These are phyloP conservation scores for Fusarium sp. DNA, from an alignment of 2,329 filamentous ascomycete genomes.

Conservation along the genomic window DNA sequence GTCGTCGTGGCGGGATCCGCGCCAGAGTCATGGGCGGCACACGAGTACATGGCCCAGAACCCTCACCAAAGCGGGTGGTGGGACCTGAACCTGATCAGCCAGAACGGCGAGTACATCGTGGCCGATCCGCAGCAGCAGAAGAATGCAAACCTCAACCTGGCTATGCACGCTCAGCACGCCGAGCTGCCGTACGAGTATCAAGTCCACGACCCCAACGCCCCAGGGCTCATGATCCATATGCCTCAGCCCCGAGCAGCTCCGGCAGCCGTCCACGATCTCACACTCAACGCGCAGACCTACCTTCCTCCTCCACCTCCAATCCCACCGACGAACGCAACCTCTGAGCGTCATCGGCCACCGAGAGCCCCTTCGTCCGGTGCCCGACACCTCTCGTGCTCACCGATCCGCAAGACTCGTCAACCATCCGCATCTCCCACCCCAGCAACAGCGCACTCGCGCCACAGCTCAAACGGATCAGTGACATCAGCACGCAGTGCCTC, in stretches of 20 bases:
- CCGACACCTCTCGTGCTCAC: constrained; percentile 57
- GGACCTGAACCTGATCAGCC: constrained; percentile 48
- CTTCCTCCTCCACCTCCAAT: constrained; percentile 50
- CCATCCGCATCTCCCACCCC: constrained; percentile 58
- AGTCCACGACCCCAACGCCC: constrained; percentile 46
- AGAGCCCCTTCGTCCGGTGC: constrained; percentile 67
- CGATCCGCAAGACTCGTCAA: constrained; percentile 58
- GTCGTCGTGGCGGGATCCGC: constrained; percentile 27
- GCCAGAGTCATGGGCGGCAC: constrained; percentile 43
- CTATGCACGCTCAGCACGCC: constrained; percentile 56
- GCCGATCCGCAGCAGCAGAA: constrained; percentile 49
- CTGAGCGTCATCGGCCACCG: constrained; percentile 60
- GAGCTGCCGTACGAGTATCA: constrained; percentile 57
- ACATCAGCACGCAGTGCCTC: constrained; percentile 53
- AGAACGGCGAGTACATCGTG: constrained; percentile 44
- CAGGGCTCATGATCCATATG: constrained; percentile 67
- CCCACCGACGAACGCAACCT: constrained; percentile 32
- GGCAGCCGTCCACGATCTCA: constrained; percentile 52
- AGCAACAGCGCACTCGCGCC: constrained; percentile 51
- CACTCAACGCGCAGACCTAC: constrained; percentile 51
- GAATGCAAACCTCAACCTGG: constrained; percentile 54
- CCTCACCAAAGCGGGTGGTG: constrained; percentile 47
- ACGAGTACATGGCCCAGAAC: constrained; percentile 45
- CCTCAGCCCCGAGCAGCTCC: constrained; percentile 58
- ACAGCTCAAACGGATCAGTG: constrained; percentile 55